Percentiles rank a stretch among this genome's conserved stretches.
These are phyloP conservation scores for Trichoderma harzianum DNA, from an alignment of 2,329 filamentous ascomycete genomes.

Conservation along the genomic window DNA sequence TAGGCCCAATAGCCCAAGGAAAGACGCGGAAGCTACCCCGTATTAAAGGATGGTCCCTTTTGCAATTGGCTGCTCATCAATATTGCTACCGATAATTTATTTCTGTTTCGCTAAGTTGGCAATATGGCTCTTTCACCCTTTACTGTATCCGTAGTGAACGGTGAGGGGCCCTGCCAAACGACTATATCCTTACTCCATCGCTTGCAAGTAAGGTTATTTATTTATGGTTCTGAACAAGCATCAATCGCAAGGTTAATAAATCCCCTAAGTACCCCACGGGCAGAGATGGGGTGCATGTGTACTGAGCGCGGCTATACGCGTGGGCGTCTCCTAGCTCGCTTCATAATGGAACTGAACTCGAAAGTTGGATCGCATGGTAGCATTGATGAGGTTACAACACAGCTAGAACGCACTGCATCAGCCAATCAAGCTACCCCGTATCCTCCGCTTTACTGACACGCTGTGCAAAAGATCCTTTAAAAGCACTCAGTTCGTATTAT, in stretches of 20 bases:
- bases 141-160: neutral
- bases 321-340: neutral
- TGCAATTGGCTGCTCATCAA: neutral
- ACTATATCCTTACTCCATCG: neutral
- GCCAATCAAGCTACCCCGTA: neutral
- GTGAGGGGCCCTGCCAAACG: too few species aligned
- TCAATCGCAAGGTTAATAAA: neutral
- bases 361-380: neutral
- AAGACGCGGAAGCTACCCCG: neutral
- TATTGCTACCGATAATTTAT: neutral
- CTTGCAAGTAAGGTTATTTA: conserved; percentile 9
- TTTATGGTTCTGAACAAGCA: conserved; percentile 7
- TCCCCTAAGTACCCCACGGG: neutral
- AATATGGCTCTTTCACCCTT: neutral
- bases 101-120: neutral
- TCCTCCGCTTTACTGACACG: neutral
- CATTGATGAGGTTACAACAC: neutral
- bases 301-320: neutral
- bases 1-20: neutral
- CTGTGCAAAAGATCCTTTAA: neutral
- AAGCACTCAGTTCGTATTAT: neutral
- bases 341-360: neutral
- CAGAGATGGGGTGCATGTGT: neutral
- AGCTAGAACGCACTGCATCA: neutral
- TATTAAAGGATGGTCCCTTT: neutral